These are phyloP conservation scores for Teratosphaeria epicoccoides DNA, from an alignment of 2,329 filamentous ascomycete genomes.

Conservation along the genomic window DNA sequence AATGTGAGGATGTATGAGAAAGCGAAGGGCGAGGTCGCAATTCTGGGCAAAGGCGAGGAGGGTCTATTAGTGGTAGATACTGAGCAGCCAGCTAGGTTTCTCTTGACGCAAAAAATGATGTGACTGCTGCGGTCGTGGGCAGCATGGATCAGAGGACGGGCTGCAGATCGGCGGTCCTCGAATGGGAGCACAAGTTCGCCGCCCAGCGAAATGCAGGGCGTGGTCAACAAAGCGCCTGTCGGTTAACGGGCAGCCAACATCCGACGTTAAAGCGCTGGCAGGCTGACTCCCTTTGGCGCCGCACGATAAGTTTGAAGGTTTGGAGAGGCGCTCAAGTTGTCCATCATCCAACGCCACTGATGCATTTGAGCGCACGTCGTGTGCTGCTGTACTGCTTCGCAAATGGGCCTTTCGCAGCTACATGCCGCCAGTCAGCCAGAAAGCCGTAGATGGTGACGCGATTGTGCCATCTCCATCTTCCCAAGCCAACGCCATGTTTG, in stretches of 20 bases:
- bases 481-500: neutral
- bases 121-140: neutral
- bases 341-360: neutral
- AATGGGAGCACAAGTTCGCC: too few species aligned
- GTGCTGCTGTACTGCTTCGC: neutral
- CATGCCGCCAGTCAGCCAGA: neutral
- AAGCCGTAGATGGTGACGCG: neutral
- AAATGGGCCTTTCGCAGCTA: neutral
- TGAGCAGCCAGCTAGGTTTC: slow-evolving; percentile 25
- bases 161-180: too few species aligned
- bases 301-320: too few species aligned
- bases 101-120: slow-evolving; percentile 7
- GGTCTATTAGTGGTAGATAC: slow-evolving; percentile 60
- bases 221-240: neutral
- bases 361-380: neutral
- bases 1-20: slow-evolving; percentile 56
- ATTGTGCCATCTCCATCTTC: neutral
- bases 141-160: neutral
- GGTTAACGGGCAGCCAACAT: too few species aligned
- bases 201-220: neutral
- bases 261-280: too few species aligned
- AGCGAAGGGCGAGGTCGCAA: slow-evolving; percentile 18
- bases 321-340: neutral
- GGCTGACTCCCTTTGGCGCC: too few species aligned
- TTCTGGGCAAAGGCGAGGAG: slow-evolving; percentile 60